Base-by-base conservation (phyloP, 129 eudicot genomes). In the Arctium minus region DNA sequence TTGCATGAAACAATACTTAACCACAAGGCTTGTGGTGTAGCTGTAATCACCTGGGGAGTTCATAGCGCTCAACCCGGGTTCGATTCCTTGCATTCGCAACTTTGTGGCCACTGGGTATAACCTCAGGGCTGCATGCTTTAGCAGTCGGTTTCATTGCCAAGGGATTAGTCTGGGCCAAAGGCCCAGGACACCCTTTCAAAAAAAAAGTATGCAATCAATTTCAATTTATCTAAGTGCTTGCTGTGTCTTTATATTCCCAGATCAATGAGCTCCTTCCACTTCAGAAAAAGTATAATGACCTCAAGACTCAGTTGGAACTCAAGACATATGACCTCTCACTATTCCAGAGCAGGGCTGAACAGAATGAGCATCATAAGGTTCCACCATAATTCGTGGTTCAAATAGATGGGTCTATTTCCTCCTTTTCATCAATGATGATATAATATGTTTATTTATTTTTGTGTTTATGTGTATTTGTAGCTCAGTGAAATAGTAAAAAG, bases 361-460 rank as follows among this genome's bases (percentile, higher is more conserved):
- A 93, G 68, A 93, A 93, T 90, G 99, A 91, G 88, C 98, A 96
- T 86, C 98, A 96, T 74, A 93, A 96, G 99, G 99, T 94, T 88
- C 75, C 69, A 72, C 69, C 50, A 1, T 74, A 73, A 65, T 8
- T 37, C 30, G 12, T 46, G 76, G 22, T 84, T 50, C 53, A 29
- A 13, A 29, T 46, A 31, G 1, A n/a, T 6, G 40, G 75, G 22
- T 36, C 17, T 72, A 71, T 42, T 10, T 60, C 46, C 8, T 15
- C 1, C 70, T 6, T 22, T 17, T 79, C 50, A 5, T 67, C 32
- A 29, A 13, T 64, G 74, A 39, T 50, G 80, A 38, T 64, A 39
- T 74, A 30, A 29, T 29, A 67, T 39, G 22, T 4, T 73, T 42
- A 33, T 44, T 53, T 53, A 33, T 69, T 79, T 27, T 30, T 64